Evolutionary conservation across 352 stramenopile species (phyloP).

Genomic region (Phytophthora vignae): DNA sequence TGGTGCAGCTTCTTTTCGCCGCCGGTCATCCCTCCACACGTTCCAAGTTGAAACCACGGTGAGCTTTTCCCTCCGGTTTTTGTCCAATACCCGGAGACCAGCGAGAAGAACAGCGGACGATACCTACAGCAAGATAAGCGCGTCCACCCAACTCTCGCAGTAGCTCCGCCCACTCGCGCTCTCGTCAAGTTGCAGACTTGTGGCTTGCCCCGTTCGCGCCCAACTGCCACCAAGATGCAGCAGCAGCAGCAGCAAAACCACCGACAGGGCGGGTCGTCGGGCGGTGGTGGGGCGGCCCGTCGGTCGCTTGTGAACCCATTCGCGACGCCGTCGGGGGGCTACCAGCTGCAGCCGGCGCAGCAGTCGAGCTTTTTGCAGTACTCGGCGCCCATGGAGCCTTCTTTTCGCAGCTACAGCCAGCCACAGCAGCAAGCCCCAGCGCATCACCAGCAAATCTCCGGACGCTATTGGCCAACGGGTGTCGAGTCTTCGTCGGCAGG

Average conservation of each 20-base stretch:
- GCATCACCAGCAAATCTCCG: slow-evolving; percentile 13
- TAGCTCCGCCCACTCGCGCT: slow-evolving; percentile 8
- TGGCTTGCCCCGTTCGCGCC: not conserved
- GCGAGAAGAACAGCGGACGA: slow-evolving; percentile 22
- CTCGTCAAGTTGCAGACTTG: slow-evolving; percentile 12
- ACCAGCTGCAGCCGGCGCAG: slow-evolving; percentile 21
- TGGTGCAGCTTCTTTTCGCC: slow-evolving; percentile 32
- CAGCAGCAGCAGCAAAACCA: slow-evolving; percentile 2
- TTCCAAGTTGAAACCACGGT: slow-evolving; percentile 22
- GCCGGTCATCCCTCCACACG: not conserved
- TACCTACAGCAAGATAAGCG: slow-evolving; percentile 30
- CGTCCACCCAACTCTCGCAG: slow-evolving; percentile 23
- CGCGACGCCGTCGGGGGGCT: not conserved
- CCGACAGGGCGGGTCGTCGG: slow-evolving; percentile 5
- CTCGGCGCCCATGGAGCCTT: slow-evolving; percentile 40
- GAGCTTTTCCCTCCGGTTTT: slow-evolving; percentile 24
- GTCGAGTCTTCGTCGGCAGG: slow-evolving; percentile 24
- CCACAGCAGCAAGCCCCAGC: slow-evolving; percentile 20
- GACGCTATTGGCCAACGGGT: slow-evolving; percentile 34
- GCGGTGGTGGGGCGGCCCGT: slow-evolving; percentile 15
- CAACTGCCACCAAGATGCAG: slow-evolving; percentile 20
- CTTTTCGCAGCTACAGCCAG: slow-evolving; percentile 37
- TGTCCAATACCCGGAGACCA: slow-evolving; percentile 36
- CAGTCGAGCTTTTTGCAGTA: slow-evolving; percentile 36
- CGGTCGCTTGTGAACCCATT: slow-evolving; percentile 31